phyloP scores from a whole-genome alignment of 495 filamentous ascomycete species.

The Tuber indicum region DNA sequence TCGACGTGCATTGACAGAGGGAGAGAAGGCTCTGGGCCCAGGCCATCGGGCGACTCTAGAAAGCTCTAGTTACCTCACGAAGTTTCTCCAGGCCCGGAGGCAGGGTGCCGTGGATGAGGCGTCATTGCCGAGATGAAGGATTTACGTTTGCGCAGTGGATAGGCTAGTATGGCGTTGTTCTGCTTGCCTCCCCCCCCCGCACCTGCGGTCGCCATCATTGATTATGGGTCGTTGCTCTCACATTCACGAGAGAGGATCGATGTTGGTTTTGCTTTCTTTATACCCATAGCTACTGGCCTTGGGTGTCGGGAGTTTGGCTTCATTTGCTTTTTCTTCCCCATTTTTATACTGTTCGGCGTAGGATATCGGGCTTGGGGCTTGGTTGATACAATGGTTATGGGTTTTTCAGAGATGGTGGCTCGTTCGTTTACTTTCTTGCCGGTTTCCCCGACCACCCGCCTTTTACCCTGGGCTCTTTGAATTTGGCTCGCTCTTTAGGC shows the following conservation, averaged over 20 bases:
- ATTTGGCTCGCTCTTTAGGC: not conserved
- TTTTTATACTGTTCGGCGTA: not conserved
- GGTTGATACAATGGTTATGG: not conserved
- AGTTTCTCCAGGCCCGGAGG: not conserved
- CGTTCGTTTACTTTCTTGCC: not conserved
- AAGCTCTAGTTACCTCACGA: not conserved
- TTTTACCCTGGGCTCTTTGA: not conserved
- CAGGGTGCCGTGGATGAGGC: not conserved
- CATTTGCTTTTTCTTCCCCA: not conserved
- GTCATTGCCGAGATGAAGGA: not conserved
- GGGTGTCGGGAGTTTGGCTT: not conserved
- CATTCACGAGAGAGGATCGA: not conserved
- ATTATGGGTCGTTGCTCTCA: too few species aligned
- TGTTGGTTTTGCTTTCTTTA: not conserved
- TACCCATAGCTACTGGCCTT: too few species aligned
- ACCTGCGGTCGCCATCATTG: too few species aligned
- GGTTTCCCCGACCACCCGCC: not conserved
- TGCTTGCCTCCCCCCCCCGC: too few species aligned
- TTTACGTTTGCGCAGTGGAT: not conserved
- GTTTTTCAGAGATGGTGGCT: not conserved
- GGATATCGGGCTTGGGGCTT: not conserved
- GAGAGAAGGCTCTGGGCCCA: conserved; percentile 14
- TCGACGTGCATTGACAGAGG: conserved; percentile 6
- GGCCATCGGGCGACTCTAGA: not conserved
- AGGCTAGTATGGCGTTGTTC: not conserved